Conservation (phyloP, 1,139 yeast species). For the Lizanozyma gosingica region DNA sequence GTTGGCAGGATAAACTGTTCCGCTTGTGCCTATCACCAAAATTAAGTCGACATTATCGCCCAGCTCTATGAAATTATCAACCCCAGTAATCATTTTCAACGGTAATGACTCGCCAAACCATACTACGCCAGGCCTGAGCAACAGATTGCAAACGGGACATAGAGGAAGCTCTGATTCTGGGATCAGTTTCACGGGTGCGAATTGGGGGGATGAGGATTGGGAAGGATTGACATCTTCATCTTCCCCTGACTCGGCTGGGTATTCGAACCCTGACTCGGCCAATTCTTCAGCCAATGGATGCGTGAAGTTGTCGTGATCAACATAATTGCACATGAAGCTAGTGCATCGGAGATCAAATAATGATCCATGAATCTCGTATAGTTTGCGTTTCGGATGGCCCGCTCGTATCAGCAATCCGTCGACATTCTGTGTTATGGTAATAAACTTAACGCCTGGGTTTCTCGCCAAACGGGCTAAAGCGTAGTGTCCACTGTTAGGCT, state of each 20-base stretch:
- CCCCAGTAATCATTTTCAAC: slow-evolving; percentile 46
- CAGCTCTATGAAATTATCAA: slow-evolving; percentile 62
- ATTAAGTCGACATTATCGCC: slow-evolving; percentile 56
- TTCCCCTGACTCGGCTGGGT: slow-evolving; percentile 9
- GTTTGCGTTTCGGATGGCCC: slow-evolving; percentile 40
- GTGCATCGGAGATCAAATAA: slow-evolving; percentile 69
- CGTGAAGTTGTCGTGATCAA: slow-evolving; percentile 39
- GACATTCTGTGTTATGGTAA: slow-evolving; percentile 75
- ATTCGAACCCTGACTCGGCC: slow-evolving; percentile 27
- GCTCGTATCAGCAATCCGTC: slow-evolving; percentile 69
- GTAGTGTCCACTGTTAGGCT: slow-evolving; percentile 65
- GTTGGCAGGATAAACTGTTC: slow-evolving; percentile 85
- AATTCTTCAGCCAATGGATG: slow-evolving; percentile 62
- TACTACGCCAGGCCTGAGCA: slow-evolving; percentile 80
- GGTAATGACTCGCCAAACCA: slow-evolving; percentile 91
- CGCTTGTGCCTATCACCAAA: slow-evolving; percentile 78
- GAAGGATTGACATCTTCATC: slow-evolving; percentile 1
- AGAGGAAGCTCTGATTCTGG: slow-evolving; percentile 51
- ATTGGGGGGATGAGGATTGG: slow-evolving; percentile 30
- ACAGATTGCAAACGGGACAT: slow-evolving; percentile 60
- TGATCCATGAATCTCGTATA: slow-evolving; percentile 73
- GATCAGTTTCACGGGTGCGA: slow-evolving; percentile 39
- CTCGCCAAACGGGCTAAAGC: slow-evolving; percentile 54
- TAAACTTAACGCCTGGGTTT: slow-evolving; percentile 21
- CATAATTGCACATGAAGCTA: slow-evolving; percentile 59